Evolutionary conservation across 2,329 filamentous ascomycete species (phyloP), one percentile per base, ranked within the genome.

Genomic region (Cladophialophora carrionii): DNA sequence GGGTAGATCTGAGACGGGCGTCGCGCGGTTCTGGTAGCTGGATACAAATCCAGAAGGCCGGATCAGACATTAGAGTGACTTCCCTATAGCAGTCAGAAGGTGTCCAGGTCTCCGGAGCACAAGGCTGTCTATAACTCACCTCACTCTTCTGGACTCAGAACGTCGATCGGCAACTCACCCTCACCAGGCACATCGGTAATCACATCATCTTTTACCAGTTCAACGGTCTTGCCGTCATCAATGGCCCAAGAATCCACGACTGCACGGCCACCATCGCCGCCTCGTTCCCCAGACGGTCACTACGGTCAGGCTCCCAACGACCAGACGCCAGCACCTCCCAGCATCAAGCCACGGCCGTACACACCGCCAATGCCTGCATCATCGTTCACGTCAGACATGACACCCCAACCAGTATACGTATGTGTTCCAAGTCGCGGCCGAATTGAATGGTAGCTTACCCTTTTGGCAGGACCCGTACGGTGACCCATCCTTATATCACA

Each of bases 241-340:
- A 72, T 66, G 64, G 53, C 53, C 26, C 49, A 63, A 46, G 43
- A 57, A 41, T 51, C 63, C 43, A 34, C 49, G 43, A 64, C 62
- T n/a, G 48, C 29, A 17, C 65, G 60, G 32, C 66, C 68, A 17
- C 68, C 64, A 22, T 71, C 70, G 17, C 68, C 71, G 31, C 69
- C 68, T 62, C 70, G 65, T 55, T 72, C 71, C 26, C 48, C n/a
- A 29, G 69, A 69, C 51, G 70, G 65, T 20, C 65, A 68, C 46
- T 66, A 65, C 63, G 54, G 24, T 48, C 31, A 59, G 31, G 51
- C 51, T 53, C 68, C 68, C 24, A 57, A 63, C 43, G 52, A 24
- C 48, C 58, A 55, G 60, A 46, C 29, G 29, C 31, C 48, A 31
- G 56, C 55, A 56, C 4, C 37, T 20, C 34, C 55, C 34, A 34